These are phyloP conservation scores for Microsporum canis DNA, from an alignment of 2,329 filamentous ascomycete genomes.

Conservation along the genomic window DNA sequence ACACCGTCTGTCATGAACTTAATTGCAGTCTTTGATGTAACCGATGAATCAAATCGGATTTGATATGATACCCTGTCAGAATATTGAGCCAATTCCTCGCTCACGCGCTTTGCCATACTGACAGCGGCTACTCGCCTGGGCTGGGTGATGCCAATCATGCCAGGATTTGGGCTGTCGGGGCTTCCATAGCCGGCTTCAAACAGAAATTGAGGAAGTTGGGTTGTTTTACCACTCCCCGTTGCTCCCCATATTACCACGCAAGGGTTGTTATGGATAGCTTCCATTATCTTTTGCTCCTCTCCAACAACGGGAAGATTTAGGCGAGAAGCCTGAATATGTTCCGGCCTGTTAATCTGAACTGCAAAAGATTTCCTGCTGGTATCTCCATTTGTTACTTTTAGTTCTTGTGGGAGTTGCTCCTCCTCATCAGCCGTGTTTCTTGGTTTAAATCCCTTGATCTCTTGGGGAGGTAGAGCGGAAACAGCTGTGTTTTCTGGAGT, in stretches of 20 bases:
- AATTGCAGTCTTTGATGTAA: conserved; percentile 68
- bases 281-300: conserved; percentile 96
- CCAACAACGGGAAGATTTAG: conserved; percentile 78
- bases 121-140: conserved; percentile 89
- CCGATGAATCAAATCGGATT: conserved; percentile 85
- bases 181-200: conserved; percentile 89
- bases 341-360: conserved; percentile 56
- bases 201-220: conserved; percentile 90
- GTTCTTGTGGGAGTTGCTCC: conserved; percentile 31
- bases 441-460: conserved; percentile 23
- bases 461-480: conserved; percentile 23
- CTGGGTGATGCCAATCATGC: conserved; percentile 91
- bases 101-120: conserved; percentile 90
- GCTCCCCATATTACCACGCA: conserved; percentile 86
- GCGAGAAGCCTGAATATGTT: conserved; percentile 66
- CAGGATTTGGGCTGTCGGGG: conserved; percentile 63
- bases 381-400: conserved; percentile 30
- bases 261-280: conserved; percentile 85
- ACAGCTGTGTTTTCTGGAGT: conserved; percentile 32
- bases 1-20: conserved; percentile 99
- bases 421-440: conserved; percentile 29
- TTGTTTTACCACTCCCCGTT: conserved; percentile 95
- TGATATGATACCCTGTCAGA: conserved; percentile 77
- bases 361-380: conserved; percentile 61
- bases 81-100: conserved; percentile 67